A percentile compares a stretch with the other conserved stretches of the same genome.
Conservation (phyloP, 2,329 filamentous ascomycete genomes). For the Zymoseptoria crescenta region DNA sequence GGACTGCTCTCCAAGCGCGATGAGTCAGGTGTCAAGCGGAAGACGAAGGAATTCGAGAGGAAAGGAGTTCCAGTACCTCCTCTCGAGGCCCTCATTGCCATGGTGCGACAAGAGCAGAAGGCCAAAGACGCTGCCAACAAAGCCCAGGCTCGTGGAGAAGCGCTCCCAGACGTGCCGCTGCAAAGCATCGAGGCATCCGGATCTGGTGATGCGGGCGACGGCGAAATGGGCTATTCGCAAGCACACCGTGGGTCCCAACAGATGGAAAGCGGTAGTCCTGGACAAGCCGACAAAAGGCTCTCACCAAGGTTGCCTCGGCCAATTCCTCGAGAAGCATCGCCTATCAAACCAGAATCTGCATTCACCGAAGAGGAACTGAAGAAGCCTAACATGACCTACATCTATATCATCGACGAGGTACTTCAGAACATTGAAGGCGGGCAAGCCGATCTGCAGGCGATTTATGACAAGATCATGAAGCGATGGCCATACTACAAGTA, state of each 20-base stretch:
- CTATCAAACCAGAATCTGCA: conserved; percentile 55
- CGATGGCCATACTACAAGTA: conserved; percentile 60
- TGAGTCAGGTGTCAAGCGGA: conserved; percentile 28
- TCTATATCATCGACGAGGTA: conserved; percentile 56
- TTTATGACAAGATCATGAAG: conserved; percentile 56
- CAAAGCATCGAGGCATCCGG: conserved; percentile 20
- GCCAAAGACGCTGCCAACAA: conserved; percentile 27
- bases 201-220: conserved; percentile 2
- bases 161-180: conserved; percentile 24
- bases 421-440: conserved; percentile 48
- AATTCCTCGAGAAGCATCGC: conserved; percentile 45
- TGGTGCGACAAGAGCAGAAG: conserved; percentile 32
- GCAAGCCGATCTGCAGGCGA: conserved; percentile 57
- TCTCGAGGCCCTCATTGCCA: conserved; percentile 24
- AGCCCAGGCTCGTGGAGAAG: conserved; percentile 21
- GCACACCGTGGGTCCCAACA: conserved; percentile 1
- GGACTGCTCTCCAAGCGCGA: conserved; percentile 77
- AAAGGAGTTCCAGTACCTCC: conserved; percentile 23
- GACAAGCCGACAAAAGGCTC: not conserved
- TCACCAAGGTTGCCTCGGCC: conserved; percentile 6
- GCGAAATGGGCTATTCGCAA: not conserved
- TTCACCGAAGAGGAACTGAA: conserved; percentile 67
- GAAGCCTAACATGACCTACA: conserved; percentile 58
- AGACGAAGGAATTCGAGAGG: conserved; percentile 30
- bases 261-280: conserved; percentile 3